phyloP scores from a whole-genome alignment of 345 rosid genomes.

The Balakata baccata region DNA sequence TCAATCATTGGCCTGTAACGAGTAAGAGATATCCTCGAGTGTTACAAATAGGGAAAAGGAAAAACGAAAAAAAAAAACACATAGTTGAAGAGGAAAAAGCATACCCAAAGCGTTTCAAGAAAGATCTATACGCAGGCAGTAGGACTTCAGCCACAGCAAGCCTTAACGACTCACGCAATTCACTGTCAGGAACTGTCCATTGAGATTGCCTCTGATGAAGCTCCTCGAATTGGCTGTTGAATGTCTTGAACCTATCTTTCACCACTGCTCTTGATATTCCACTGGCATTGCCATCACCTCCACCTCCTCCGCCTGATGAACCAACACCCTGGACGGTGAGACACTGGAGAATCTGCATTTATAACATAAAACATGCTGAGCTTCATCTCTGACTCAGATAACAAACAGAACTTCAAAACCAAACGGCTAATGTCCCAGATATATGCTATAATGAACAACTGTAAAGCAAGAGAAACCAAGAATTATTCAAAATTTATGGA shows the following conservation, averaged over 20 bases:
- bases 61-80: neutral
- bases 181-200: slow-evolving; percentile 97
- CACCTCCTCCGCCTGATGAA: slow-evolving; percentile 3
- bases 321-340: slow-evolving; percentile 56
- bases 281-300: slow-evolving; percentile 5
- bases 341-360: slow-evolving; percentile 87
- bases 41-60: neutral
- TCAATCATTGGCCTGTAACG: slow-evolving; percentile 75
- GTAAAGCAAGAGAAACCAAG: no score
- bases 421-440: no score
- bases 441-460: no score
- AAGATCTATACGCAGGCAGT: slow-evolving; percentile 92
- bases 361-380: slow-evolving; percentile 16
- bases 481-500: no score
- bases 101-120: slow-evolving; percentile 79
- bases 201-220: slow-evolving; percentile 89
- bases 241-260: slow-evolving; percentile 90
- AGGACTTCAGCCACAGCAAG: slow-evolving; percentile 97
- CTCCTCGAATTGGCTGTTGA: slow-evolving; percentile 85
- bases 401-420: neutral
- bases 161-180: slow-evolving; percentile 80
- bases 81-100: neutral
- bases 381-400: neutral
- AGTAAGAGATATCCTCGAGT: neutral
- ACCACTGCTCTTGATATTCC: slow-evolving; percentile 66